Percentiles rank a stretch among this genome's conserved stretches.
phyloP scores from a whole-genome alignment of 1,284 basidiomycete genomes.

The Marasmius oreades region DNA sequence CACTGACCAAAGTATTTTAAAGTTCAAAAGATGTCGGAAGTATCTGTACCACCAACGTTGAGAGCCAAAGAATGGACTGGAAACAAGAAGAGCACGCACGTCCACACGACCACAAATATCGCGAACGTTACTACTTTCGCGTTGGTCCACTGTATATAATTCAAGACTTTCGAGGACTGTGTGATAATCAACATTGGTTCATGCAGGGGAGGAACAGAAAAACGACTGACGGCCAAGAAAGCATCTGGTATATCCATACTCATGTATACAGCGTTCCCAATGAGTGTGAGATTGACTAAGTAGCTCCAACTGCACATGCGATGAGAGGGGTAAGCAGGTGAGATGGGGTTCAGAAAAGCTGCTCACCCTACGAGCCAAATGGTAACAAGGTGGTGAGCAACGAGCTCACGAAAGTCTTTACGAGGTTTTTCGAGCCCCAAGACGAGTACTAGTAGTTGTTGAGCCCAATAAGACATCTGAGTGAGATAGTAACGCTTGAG shows the following conservation, averaged over 20 bases:
- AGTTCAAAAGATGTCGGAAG: constrained; percentile 93
- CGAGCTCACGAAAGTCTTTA: constrained; percentile 87
- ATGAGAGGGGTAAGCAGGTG: constrained; percentile 2
- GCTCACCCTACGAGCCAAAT: constrained; percentile 88
- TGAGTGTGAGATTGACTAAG: constrained; percentile 76
- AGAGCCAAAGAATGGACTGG: background rate
- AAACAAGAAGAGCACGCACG: constrained; percentile 48
- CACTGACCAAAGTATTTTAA: constrained; percentile 85
- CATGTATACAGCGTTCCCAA: constrained; percentile 91
- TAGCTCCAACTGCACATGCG: constrained; percentile 76
- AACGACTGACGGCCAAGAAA: constrained; percentile 74
- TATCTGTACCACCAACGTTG: constrained; percentile 52
- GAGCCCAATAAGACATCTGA: constrained; percentile 90
- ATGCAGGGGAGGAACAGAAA: background rate
- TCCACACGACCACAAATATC: constrained; percentile 76
- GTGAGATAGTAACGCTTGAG: constrained; percentile 93
- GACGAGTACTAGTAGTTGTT: constrained; percentile 87
- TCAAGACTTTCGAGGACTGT: constrained; percentile 81
- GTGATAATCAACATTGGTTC: background rate
- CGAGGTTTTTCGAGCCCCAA: constrained; percentile 90
- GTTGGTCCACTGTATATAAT: constrained; percentile 74
- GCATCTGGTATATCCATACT: constrained; percentile 97
- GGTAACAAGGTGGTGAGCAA: constrained; percentile 89
- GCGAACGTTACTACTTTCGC: constrained; percentile 67
- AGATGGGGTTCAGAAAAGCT: constrained; percentile 1